Conservation (phyloP, 2,329 filamentous ascomycete genomes). For the Colletotrichum tropicicola region DNA sequence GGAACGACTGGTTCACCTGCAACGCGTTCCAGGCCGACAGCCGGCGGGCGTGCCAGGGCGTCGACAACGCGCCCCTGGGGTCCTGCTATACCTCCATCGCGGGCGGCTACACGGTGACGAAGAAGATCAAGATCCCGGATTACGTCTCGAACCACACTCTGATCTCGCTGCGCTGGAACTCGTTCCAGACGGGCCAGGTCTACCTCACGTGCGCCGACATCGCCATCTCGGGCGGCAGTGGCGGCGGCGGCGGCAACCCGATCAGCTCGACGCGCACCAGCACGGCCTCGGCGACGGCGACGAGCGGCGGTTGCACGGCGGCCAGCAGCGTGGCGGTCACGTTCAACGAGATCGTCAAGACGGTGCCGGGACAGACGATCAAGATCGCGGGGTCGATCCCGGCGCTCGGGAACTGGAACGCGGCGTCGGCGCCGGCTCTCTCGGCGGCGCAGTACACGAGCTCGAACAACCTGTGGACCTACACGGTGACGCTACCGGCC, state of each 20-base stretch:
- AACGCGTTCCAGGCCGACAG: slow-evolving; percentile 49
- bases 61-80: slow-evolving; percentile 51
- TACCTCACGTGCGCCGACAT: slow-evolving; percentile 64
- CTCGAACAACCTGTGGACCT: slow-evolving; percentile 63
- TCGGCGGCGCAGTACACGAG: slow-evolving; percentile 62
- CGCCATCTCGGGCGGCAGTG: slow-evolving; percentile 44
- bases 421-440: slow-evolving; percentile 55
- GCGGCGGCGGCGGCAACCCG: slow-evolving; percentile 19
- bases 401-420: slow-evolving; percentile 45
- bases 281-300: slow-evolving; percentile 27
- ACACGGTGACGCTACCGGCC: slow-evolving; percentile 58
- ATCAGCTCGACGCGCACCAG: slow-evolving; percentile 31
- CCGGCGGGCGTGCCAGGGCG: slow-evolving; percentile 53
- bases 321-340: slow-evolving; percentile 48
- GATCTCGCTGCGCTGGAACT: slow-evolving; percentile 63
- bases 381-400: slow-evolving; percentile 56
- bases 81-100: slow-evolving; percentile 61
- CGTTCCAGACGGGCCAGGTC: slow-evolving; percentile 62
- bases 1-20: slow-evolving; percentile 66
- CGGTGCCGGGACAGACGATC: slow-evolving; percentile 58
- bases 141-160: slow-evolving; percentile 59
- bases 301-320: slow-evolving; percentile 38
- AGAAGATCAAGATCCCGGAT: slow-evolving; percentile 59
- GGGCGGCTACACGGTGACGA: slow-evolving; percentile 61
- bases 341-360: slow-evolving; percentile 53